phyloP scores from a whole-genome alignment of 306 rosid genomes.

The Sphenostylis stenocarpa region DNA sequence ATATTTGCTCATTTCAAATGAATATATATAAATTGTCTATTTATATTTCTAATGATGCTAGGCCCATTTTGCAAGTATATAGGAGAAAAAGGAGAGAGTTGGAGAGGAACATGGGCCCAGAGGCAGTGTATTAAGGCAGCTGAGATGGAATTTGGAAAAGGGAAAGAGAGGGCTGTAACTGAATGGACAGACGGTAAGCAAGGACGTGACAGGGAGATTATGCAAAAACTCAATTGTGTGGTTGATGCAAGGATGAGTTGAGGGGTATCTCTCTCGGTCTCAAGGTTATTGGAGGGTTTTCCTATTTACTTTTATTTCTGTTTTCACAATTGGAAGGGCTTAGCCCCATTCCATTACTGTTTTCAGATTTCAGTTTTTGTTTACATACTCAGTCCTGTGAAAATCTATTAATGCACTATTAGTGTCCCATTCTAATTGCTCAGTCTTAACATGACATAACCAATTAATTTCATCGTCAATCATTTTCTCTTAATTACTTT shows the following conservation, averaged over 20 bases:
- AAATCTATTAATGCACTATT: not conserved
- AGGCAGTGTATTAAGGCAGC: not conserved
- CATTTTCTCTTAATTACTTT: slow-evolving; percentile 14
- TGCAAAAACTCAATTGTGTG: not conserved
- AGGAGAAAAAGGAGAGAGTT: not conserved
- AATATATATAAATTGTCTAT: slow-evolving; percentile 8
- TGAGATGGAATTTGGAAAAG: not conserved
- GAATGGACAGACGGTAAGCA: not conserved
- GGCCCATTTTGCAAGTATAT: not conserved
- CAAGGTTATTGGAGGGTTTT: not conserved
- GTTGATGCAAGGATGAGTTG: not conserved
- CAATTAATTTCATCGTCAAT: not conserved
- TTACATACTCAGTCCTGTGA: not conserved
- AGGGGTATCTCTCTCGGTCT: not conserved
- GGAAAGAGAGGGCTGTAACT: not conserved
- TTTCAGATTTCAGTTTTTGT: not conserved
- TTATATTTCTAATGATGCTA: not conserved
- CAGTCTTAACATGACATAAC: slow-evolving; percentile 13
- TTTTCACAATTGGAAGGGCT: not conserved
- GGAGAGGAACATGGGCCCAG: not conserved
- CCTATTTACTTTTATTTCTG: not conserved
- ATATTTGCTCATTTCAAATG: slow-evolving; percentile 23
- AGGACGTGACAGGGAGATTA: not conserved
- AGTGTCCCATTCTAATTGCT: not conserved
- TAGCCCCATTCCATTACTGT: not conserved